Evolutionary conservation across 805 yeast species (phyloP).

Genomic region (Ogataea glucozyma): DNA sequence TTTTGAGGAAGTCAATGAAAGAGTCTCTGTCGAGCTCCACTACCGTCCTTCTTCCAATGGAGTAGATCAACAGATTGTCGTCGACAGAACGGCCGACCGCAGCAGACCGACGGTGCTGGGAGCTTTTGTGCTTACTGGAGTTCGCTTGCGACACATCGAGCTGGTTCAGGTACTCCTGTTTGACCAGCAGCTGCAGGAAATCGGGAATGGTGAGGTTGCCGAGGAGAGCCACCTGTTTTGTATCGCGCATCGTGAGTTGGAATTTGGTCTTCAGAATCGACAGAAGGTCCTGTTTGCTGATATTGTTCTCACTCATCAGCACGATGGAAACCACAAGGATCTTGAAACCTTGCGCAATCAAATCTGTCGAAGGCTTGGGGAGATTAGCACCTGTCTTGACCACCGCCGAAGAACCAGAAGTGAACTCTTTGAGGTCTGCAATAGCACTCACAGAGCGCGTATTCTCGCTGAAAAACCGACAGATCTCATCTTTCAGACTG

Average conservation of each 20-base stretch:
- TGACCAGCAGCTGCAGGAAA: slow-evolving; percentile 25
- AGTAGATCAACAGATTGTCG: slow-evolving; percentile 26
- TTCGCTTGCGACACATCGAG: slow-evolving; percentile 22
- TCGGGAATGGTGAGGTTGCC: slow-evolving; percentile 24
- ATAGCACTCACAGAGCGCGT: slow-evolving; percentile 13
- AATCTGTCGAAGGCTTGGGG: slow-evolving; percentile 29
- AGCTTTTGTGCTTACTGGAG: slow-evolving; percentile 5
- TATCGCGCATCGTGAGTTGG: slow-evolving; percentile 26
- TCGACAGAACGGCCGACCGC: slow-evolving; percentile 20
- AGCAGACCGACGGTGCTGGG: slow-evolving; percentile 9
- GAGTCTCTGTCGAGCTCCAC: slow-evolving; percentile 29
- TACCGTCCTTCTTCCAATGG: slow-evolving; percentile 33
- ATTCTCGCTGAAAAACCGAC: slow-evolving; percentile 13
- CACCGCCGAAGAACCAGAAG: slow-evolving; percentile 8
- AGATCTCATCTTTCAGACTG: slow-evolving; percentile 26
- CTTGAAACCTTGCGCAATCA: slow-evolving; percentile 30
- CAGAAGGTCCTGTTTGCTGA: slow-evolving; percentile 31
- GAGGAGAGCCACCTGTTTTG: slow-evolving; percentile 22
- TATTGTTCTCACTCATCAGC: slow-evolving; percentile 30
- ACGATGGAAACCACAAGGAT: slow-evolving; percentile 29
- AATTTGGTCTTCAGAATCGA: slow-evolving; percentile 26
- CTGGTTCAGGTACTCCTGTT: slow-evolving; percentile 31
- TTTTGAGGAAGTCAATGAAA: slow-evolving; percentile 29
- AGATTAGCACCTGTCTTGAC: slow-evolving; percentile 19
- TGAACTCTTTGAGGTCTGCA: slow-evolving; percentile 15